These are phyloP conservation scores for Pseudonitzschia pungens DNA, from an alignment of 108 stramenopile species.

Conservation along the genomic window DNA sequence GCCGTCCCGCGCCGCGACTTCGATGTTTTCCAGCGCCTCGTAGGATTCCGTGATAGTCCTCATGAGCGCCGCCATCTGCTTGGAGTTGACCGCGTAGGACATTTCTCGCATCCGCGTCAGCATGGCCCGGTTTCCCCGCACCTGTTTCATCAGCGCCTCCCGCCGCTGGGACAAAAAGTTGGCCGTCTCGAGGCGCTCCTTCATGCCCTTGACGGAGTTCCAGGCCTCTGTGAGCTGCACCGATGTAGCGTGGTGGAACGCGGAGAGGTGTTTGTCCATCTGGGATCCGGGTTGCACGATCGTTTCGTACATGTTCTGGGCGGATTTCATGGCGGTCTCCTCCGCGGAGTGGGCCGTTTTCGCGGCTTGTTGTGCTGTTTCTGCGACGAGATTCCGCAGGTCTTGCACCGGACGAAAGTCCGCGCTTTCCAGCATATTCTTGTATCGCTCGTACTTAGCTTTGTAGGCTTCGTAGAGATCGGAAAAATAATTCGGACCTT, in stretches of 20 bases:
- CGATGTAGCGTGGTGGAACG: constrained; percentile 67
- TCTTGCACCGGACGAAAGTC: constrained; percentile 70
- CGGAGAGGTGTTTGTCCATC: constrained; percentile 73
- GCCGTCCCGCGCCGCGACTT: constrained; percentile 54
- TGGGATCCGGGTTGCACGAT: constrained; percentile 67
- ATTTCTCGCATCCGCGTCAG: constrained; percentile 67
- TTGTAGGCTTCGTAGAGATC: constrained; percentile 78
- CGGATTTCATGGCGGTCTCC: constrained; percentile 65
- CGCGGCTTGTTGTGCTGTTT: constrained; percentile 50
- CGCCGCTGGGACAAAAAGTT: constrained; percentile 60
- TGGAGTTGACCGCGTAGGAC: constrained; percentile 68
- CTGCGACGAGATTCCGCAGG: constrained; percentile 60
- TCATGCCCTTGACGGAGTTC: constrained; percentile 75
- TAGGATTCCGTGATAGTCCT: constrained; percentile 79
- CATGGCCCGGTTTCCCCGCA: constrained; percentile 71
- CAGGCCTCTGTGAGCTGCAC: constrained; percentile 68
- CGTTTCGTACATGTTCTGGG: constrained; percentile 64
- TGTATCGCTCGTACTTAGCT: constrained; percentile 58
- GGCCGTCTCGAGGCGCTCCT: constrained; percentile 75
- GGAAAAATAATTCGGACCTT: constrained; percentile 72
- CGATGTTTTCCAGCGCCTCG: constrained; percentile 68
- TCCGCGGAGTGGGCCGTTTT: constrained; percentile 50
- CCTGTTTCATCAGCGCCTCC: constrained; percentile 61
- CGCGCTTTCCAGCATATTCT: constrained; percentile 51
- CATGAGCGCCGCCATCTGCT: constrained; percentile 86